phyloP scores from a whole-genome alignment of 306 rosid genomes.

The Elaeagnus macrophylla region DNA sequence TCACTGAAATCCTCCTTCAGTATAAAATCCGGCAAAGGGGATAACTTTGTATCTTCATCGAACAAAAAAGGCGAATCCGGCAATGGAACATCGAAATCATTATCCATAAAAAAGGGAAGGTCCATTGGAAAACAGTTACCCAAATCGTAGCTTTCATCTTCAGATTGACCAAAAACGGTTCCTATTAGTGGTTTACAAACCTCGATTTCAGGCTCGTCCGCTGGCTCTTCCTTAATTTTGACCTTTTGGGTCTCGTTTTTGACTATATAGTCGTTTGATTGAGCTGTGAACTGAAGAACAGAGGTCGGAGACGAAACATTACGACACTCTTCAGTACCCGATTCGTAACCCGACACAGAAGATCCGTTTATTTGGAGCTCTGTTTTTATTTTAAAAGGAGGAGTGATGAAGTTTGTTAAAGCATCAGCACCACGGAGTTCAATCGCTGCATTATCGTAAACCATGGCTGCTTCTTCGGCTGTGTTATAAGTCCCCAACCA shows the following conservation, averaged over 20 bases:
- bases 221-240: constrained; percentile 13
- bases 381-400: constrained; percentile 28
- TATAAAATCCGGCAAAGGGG: constrained; percentile 19
- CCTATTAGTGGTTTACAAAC: constrained; percentile 3
- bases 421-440: constrained; percentile 85
- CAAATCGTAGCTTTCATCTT: too few relatives aligned
- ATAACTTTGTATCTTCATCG: neutral
- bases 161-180: too few relatives aligned
- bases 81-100: too few relatives aligned
- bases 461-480: constrained; percentile 96
- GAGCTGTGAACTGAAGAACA: constrained; percentile 54
- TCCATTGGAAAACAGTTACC: constrained; percentile 35
- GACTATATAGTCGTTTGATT: constrained; percentile 25
- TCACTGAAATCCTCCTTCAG: constrained; percentile 32
- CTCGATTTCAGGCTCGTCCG: neutral
- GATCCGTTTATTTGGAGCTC: constrained; percentile 6
- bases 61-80: too few relatives aligned
- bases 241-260: too few relatives aligned
- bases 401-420: constrained; percentile 59
- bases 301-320: constrained; percentile 69
- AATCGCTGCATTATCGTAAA: constrained; percentile 82
- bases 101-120: too few relatives aligned
- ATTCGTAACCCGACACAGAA: constrained; percentile 43
- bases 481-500: constrained; percentile 91
- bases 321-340: constrained; percentile 54